Conservation (phyloP, 1,139 yeast species). For the Candida frijolesensis region DNA sequence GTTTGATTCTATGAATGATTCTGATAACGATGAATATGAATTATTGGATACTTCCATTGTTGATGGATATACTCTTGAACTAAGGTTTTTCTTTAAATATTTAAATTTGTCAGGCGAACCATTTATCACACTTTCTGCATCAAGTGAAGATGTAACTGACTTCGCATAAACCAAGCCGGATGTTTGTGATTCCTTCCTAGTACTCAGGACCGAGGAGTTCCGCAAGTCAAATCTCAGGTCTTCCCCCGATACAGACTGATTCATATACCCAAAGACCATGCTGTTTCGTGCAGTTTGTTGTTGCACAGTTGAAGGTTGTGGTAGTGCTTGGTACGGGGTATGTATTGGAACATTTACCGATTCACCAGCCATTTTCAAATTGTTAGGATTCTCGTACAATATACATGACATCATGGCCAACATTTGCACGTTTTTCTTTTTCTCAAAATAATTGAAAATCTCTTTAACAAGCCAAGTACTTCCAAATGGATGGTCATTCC, state of each 20-base stretch:
- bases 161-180: conserved; percentile 12
- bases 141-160: conserved; percentile 16
- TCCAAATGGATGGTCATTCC: conserved; percentile 88
- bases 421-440: conserved; percentile 76
- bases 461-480: conserved; percentile 70
- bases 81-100: conserved; percentile 11
- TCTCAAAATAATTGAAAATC: conserved; percentile 67
- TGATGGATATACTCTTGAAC: conserved; percentile 3
- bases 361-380: conserved; percentile 18
- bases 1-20: conserved; percentile 11
- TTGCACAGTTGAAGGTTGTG: conserved; percentile 28
- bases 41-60: conserved; percentile 7
- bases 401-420: conserved; percentile 86
- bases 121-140: conserved; percentile 12
- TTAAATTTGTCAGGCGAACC: conserved; percentile 18
- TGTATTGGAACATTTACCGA: conserved; percentile 43
- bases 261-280: neutral
- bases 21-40: conserved; percentile 14
- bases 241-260: neutral
- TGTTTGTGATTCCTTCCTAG: conserved; percentile 21
- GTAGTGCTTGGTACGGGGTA: conserved; percentile 46
- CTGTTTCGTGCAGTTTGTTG: neutral
- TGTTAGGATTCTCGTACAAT: conserved; percentile 42
- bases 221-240: conserved; percentile 10
- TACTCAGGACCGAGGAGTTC: conserved; percentile 26